Conservation (phyloP, 352 stramenopile species). For the Thalassiosira ordinaria region DNA sequence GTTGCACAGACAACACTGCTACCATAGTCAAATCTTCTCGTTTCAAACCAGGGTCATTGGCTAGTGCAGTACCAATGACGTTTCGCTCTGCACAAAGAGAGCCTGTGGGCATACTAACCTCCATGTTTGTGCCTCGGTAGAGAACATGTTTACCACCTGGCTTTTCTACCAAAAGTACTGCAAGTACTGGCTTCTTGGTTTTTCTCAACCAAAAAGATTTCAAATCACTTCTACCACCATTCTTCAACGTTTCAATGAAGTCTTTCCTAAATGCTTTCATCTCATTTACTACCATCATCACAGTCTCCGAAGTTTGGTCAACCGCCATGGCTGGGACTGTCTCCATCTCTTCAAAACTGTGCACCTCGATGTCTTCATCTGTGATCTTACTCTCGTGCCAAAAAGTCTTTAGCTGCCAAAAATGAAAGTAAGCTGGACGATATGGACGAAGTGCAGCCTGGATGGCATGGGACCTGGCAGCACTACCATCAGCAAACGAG, state of each 20-base stretch:
- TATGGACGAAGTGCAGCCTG: conserved; percentile 95
- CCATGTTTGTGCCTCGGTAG: conserved; percentile 98
- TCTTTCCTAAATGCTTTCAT: conserved; percentile 88
- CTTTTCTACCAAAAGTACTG: conserved; percentile 95
- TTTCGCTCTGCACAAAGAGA: conserved; percentile 97
- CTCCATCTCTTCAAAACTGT: conserved; percentile 95
- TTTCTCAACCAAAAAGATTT: conserved; percentile 97
- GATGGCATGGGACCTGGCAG: conserved; percentile 94
- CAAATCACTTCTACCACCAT: conserved; percentile 88
- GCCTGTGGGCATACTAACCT: conserved; percentile 96
- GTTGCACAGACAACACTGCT: conserved; percentile 90
- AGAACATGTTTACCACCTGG: conserved; percentile 80
- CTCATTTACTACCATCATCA: conserved; percentile 91
- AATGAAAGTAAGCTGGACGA: conserved; percentile 94
- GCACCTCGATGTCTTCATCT: conserved; percentile 95
- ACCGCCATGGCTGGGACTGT: conserved; percentile 91
- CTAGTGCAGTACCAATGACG: conserved; percentile 96
- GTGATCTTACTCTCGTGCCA: conserved; percentile 96
- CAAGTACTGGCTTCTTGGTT: conserved; percentile 96
- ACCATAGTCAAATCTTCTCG: conserved; percentile 94
- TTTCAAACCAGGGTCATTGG: conserved; percentile 91
- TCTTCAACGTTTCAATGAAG: conserved; percentile 61
- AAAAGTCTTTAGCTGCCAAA: conserved; percentile 99
- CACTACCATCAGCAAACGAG: conserved; percentile 95
- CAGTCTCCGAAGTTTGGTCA: conserved; percentile 86